These are phyloP conservation scores for Pseudogymnoascus sp. DNA, from an alignment of 2,329 filamentous ascomycete species.

Conservation along the genomic window DNA sequence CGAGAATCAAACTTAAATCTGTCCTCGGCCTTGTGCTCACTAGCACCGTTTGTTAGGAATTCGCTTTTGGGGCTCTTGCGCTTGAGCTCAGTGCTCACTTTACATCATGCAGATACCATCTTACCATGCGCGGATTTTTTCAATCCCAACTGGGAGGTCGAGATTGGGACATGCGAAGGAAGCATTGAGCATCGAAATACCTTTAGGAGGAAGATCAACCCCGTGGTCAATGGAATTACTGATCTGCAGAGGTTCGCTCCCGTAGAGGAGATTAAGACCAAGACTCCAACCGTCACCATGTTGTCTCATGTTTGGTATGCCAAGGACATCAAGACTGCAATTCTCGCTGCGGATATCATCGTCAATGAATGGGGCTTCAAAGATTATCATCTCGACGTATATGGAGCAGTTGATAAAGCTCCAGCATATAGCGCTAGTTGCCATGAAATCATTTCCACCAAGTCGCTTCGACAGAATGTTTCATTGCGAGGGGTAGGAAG, in stretches of 20 bases:
- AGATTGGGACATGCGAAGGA: slow-evolving; percentile 46
- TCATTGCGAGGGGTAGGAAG: slow-evolving; percentile 48
- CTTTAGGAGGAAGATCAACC: slow-evolving; percentile 47
- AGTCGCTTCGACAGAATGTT: slow-evolving; percentile 41
- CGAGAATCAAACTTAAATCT: slow-evolving; percentile 40
- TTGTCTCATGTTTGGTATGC: slow-evolving; percentile 41
- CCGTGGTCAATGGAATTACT: slow-evolving; percentile 47
- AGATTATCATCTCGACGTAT: slow-evolving; percentile 46
- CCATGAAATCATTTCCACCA: slow-evolving; percentile 47
- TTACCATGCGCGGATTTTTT: slow-evolving; percentile 45
- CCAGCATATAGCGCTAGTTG: slow-evolving; percentile 48
- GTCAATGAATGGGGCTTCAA: slow-evolving; percentile 48
- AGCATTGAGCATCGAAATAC: slow-evolving; percentile 42
- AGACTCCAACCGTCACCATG: slow-evolving; percentile 46
- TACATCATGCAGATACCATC: slow-evolving; percentile 45
- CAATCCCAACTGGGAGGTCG: slow-evolving; percentile 50
- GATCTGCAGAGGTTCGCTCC: slow-evolving; percentile 47
- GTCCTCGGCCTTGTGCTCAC: slow-evolving; percentile 35
- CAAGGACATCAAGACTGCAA: slow-evolving; percentile 47
- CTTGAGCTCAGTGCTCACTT: slow-evolving; percentile 34
- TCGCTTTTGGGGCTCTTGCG: slow-evolving; percentile 34
- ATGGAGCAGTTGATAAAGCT: slow-evolving; percentile 45
- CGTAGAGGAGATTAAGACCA: slow-evolving; percentile 42
- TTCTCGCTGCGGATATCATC: slow-evolving; percentile 46
- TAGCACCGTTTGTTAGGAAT: slow-evolving; percentile 36